Base-by-base conservation (phyloP, 768 basidiomycete genomes). In the Cystofilobasidium capitatum region DNA sequence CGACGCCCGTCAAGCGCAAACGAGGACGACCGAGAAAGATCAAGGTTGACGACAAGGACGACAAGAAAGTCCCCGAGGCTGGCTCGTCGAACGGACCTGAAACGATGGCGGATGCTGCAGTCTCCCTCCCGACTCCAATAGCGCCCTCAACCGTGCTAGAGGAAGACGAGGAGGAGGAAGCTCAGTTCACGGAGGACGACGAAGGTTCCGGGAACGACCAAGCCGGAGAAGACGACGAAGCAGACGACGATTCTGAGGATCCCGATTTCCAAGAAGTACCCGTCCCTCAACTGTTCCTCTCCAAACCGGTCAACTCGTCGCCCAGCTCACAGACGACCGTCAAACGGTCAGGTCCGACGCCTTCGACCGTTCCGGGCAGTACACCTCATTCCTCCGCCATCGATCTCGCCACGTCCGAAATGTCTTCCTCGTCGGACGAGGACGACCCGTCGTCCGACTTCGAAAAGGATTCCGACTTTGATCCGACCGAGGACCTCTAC, bases 401-500 rank as follows among this genome's bases (percentile, higher is more conserved):
- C 26, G 29, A n/a, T n/a, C n/a, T n/a, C n/a, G n/a, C n/a, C n/a
- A 55, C 51, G 31, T 55, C 51, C 4, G 51, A 55, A 14, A 31
- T 55, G 29, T 55, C 51, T 8, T 26, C 29, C 51, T 55, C 51
- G 51, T 55, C 51, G 8, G 63, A 64, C 24, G 62, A 54, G 2
- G 62, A 64, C 16, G 62, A 55, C 44, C 31, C 8, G 22, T 47
- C 22, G 14, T 35, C 36, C 44, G 49, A 64, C 35, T 8, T 10
- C 29, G 63, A 42, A 14, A 42, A 45, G 9, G 54, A 58, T 10
- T 55, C 51, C 40, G 39, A 58, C 36, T 58, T 40, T 22, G 58
- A 58, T 36, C 58, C 55, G 36, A 55, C 58, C 24, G 58, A 58
- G 57, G 65, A 66, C 40, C 58, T 66, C 33, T 66, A 66, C 55